phyloP scores from a whole-genome alignment of 2,329 filamentous ascomycete genomes.

The Chrysosphaeria jannelii region DNA sequence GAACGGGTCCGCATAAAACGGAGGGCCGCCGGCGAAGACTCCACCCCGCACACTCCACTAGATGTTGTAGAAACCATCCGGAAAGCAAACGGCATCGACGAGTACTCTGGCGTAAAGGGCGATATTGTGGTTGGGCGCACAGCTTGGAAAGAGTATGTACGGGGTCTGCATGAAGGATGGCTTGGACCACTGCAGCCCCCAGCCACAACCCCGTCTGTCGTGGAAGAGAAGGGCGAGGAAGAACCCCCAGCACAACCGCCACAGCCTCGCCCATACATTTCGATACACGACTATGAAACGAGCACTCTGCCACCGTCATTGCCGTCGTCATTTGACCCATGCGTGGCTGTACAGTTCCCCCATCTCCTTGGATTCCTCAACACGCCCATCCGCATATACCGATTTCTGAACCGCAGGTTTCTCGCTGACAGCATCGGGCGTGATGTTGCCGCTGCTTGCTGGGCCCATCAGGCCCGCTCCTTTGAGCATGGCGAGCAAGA shows the following conservation, averaged over 20 bases:
- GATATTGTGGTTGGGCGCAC: constrained; percentile 76
- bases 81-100: constrained; percentile 31
- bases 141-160: constrained; percentile 91
- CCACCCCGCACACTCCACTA: constrained; percentile 7
- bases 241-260: constrained; percentile 21
- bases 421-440: constrained; percentile 74
- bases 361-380: constrained; percentile 82
- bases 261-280: constrained; percentile 46
- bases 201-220: constrained; percentile 4
- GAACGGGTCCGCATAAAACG: constrained; percentile 54
- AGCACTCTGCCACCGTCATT: constrained; percentile 31
- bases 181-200: constrained; percentile 34
- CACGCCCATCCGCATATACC: constrained; percentile 58
- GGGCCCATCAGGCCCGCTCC: constrained; percentile 23
- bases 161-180: constrained; percentile 89
- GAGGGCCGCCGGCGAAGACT: constrained; percentile 12
- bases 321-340: constrained; percentile 43
- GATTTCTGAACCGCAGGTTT: constrained; percentile 59
- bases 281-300: constrained; percentile 36
- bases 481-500: constrained; percentile 30
- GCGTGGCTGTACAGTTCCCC: constrained; percentile 44
- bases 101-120: constrained; percentile 45
- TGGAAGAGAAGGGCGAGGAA: constrained; percentile 10
- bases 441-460: constrained; percentile 60
- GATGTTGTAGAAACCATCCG: constrained; percentile 31